Base-by-base conservation (phyloP, 148 eudicot species). In the Cornus suecica region DNA sequence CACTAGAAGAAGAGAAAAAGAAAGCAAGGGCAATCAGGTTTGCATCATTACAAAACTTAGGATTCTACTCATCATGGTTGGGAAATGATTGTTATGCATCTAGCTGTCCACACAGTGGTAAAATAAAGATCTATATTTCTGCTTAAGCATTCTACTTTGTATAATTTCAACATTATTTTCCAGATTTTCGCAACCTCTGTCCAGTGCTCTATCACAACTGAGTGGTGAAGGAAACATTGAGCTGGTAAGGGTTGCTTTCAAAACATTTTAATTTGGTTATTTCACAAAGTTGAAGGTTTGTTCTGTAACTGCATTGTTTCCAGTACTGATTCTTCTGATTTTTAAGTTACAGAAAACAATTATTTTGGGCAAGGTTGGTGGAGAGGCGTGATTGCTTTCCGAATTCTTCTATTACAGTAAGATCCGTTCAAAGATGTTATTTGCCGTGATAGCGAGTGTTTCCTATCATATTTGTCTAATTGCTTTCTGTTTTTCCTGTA, bases 1-100 rank as follows among this genome's bases (percentile, higher is more conserved):
- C 80, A 37, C 69, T 29, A 56, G 99, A 94, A 85, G 97, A 94
- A 76, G 97, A 92, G 69, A 94, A 92, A 75, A 94, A 88, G 88
- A 92, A 94, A 88, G 94, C 96, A 29, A 90, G 99, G 73, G 96
- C 91, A 37, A 72, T 90, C 60, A 94, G 99, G 99, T 94, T 37
- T 69, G 79, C 52, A 26, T 29, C 73, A 76, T 76, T 61, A 30
- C 15, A 26, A n/a, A 60, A 29, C 26, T 34, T 61, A 8, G 24
- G 62, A 8, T 58, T 58, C 23, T 2, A n/a, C 24, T 18, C 26
- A 14, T 48, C 15, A 48, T 48, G 15, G 20, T 48, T 11, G 54
- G 20, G 54, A 16, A 48, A 11, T 48, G 54, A 48, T 48, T 48
- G 20, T 48, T 11, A 13, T 48, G 54, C 54, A 48, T 8, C 65